A percentile compares a stretch with the other conserved stretches of the same genome.
Evolutionary conservation across 441 rosid genomes (phyloP).

Genomic region (Corymbia citriodora): DNA sequence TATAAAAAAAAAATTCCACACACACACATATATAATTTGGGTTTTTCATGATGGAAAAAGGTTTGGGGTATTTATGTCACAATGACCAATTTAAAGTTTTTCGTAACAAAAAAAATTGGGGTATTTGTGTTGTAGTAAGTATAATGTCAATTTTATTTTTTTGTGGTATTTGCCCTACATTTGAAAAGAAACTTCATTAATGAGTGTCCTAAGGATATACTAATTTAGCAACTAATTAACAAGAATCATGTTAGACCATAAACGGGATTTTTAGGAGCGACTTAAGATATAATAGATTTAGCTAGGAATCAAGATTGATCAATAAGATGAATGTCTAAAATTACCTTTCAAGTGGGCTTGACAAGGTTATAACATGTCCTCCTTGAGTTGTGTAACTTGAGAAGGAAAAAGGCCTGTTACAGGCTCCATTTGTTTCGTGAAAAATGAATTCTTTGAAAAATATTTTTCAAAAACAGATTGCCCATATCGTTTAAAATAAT

Average conservation of each 20-base stretch:
- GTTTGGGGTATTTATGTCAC: fast-evolving
- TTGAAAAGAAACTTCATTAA: not conserved
- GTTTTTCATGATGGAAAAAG: fast-evolving
- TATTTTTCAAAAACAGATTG: too few species aligned
- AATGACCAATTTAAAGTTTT: not conserved
- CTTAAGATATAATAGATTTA: not conserved
- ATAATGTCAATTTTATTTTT: too few species aligned
- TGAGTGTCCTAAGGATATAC: not conserved
- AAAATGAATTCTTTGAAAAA: too few species aligned
- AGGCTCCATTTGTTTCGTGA: fast-evolving
- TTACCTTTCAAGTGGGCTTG: not conserved
- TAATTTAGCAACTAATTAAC: not conserved
- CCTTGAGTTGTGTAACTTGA: not conserved
- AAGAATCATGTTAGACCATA: not conserved
- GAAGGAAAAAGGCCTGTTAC: not conserved
- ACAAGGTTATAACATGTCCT: not conserved
- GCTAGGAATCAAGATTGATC: not conserved
- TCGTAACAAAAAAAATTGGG: too few species aligned
- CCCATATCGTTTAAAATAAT: too few species aligned
- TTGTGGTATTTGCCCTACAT: not conserved
- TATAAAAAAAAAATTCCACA: not conserved
- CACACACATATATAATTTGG: too few species aligned
- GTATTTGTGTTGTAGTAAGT: too few species aligned
- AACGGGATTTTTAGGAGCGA: not conserved
- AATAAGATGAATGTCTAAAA: not conserved